phyloP scores from a whole-genome alignment of 345 rosid species.

The Eucalyptus brandiana region DNA sequence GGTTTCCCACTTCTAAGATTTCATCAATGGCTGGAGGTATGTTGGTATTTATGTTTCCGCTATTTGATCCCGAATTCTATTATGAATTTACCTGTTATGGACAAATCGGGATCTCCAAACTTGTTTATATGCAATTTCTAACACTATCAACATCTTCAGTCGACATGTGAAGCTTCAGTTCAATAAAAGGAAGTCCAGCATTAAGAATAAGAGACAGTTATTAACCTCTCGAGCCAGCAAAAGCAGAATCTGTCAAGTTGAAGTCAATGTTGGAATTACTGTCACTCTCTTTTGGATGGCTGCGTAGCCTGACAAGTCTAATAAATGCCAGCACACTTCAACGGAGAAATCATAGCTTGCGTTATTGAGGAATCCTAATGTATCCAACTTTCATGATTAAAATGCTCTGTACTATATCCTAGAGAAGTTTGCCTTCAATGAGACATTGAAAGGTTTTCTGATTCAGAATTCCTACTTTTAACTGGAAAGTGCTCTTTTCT shows the following conservation, averaged over 20 bases:
- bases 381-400: neutral
- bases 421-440: neutral
- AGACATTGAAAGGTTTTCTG: neutral
- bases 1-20: too few species aligned
- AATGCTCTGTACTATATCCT: neutral
- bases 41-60: too few species aligned
- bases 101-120: too few species aligned
- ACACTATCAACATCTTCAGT: neutral
- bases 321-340: neutral
- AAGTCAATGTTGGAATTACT: neutral
- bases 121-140: too few species aligned
- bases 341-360: neutral
- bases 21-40: too few species aligned
- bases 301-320: neutral
- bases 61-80: too few species aligned
- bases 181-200: neutral
- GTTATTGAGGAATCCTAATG: neutral
- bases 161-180: neutral
- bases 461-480: neutral
- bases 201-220: neutral
- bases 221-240: neutral
- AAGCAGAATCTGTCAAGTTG: neutral
- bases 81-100: too few species aligned
- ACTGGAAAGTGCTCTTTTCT: neutral
- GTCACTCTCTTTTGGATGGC: neutral